These are phyloP conservation scores for Diaporthe nobilis DNA, from an alignment of 2,329 filamentous ascomycete genomes.

Conservation along the genomic window DNA sequence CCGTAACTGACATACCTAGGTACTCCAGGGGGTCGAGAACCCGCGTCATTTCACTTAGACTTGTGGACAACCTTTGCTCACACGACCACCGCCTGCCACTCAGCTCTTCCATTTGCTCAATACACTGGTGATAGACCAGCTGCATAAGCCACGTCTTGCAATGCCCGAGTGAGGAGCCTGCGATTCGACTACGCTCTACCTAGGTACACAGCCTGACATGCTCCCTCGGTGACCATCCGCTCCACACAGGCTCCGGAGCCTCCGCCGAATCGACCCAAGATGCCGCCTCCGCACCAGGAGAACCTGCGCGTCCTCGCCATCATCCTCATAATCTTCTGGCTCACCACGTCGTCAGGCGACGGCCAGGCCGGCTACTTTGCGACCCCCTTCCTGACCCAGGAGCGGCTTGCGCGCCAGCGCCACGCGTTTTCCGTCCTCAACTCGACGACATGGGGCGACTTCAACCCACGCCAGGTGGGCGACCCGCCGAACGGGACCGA, in stretches of 20 bases:
- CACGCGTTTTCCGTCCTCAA: conserved; percentile 68
- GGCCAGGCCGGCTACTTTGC: conserved; percentile 57
- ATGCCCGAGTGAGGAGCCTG: not conserved
- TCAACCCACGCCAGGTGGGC: conserved; percentile 58
- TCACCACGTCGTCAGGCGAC: conserved; percentile 58
- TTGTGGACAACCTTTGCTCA: not conserved
- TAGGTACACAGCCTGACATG: conserved; percentile 27
- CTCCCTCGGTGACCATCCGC: conserved; percentile 32
- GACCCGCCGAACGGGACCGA: conserved; percentile 49
- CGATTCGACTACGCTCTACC: too few relatives aligned
- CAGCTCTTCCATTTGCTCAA: not conserved
- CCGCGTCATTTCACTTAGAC: not conserved
- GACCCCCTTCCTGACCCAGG: conserved; percentile 57
- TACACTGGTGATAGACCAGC: not conserved
- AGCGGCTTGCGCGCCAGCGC: conserved; percentile 66
- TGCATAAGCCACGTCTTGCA: not conserved
- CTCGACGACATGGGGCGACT: conserved; percentile 72
- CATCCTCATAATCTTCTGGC: conserved; percentile 60
- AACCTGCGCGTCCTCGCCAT: conserved; percentile 60
- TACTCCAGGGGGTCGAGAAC: not conserved
- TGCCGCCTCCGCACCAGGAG: conserved; percentile 62
- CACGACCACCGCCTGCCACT: not conserved
- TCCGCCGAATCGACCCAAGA: conserved; percentile 50
- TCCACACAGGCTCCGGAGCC: conserved; percentile 34
- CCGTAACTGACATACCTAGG: not conserved